Percentiles rank a stretch among this genome's conserved stretches.
These are phyloP conservation scores for Plasmodium billcollinsi DNA, from an alignment of 169 alveolate genomes.

Conservation along the genomic window DNA sequence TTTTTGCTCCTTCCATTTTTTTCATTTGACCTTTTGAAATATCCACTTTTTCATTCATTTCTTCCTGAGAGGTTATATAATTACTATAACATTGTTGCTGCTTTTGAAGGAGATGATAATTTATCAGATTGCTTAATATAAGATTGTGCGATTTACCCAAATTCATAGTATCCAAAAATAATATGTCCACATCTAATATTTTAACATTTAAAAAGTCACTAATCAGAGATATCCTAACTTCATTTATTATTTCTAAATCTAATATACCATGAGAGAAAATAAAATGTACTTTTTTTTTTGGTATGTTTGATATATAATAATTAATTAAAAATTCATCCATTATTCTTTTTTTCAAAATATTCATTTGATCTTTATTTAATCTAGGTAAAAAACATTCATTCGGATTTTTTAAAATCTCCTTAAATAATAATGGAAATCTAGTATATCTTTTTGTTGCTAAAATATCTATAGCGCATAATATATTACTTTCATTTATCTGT, in stretches of 20 bases:
- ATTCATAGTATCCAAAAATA: conserved; percentile 19
- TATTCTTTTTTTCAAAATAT: conserved; percentile 44
- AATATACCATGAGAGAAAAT: conserved; percentile 31
- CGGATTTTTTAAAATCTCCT: conserved; percentile 20
- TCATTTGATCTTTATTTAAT: conserved; percentile 10
- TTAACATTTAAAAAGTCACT: conserved; percentile 52
- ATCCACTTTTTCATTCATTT: not conserved
- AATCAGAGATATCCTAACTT: conserved; percentile 34
- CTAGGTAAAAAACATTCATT: conserved; percentile 21
- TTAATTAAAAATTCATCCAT: conserved; percentile 51
- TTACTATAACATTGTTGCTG: not conserved
- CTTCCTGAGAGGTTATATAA: not conserved
- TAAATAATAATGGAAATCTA: conserved; percentile 40
- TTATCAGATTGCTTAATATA: conserved; percentile 17
- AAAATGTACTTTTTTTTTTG: conserved; percentile 63
- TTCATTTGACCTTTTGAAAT: not conserved
- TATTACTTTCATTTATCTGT: conserved; percentile 38
- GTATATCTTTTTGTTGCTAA: conserved; percentile 50
- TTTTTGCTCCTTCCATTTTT: no score
- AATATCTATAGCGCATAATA: conserved; percentile 38
- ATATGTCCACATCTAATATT: conserved; percentile 27
- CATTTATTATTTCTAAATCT: conserved; percentile 44
- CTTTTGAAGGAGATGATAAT: conserved; percentile 18
- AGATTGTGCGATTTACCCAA: conserved; percentile 24
- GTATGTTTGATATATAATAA: conserved; percentile 47